phyloP scores from a whole-genome alignment of 345 rosid species.

The Conringia planisiliqua region DNA sequence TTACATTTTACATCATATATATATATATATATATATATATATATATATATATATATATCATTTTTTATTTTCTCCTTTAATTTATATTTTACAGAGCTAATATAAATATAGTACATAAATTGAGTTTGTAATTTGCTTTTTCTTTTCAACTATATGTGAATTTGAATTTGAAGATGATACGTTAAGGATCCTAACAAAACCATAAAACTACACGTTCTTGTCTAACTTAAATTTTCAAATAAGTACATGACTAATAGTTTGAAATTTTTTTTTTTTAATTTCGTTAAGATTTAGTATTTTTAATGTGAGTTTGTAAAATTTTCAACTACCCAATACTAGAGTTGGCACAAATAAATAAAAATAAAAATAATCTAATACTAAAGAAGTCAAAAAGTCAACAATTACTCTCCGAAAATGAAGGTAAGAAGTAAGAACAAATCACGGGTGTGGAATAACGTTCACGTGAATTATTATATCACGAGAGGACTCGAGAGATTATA shows the following conservation, averaged over 20 bases:
- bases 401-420: constrained; percentile 24
- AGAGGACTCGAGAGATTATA: neutral
- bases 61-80: neutral
- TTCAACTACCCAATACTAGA: neutral
- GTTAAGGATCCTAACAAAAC: neutral
- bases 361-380: neutral
- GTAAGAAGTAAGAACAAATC: constrained; percentile 3
- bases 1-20: neutral
- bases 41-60: too few species aligned
- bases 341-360: neutral
- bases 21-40: too few species aligned
- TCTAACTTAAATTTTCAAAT: neutral
- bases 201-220: neutral
- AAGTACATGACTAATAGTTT: neutral
- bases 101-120: neutral
- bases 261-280: neutral
- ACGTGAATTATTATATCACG: constrained; percentile 16
- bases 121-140: neutral
- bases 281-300: neutral
- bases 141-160: neutral
- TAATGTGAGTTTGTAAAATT: neutral
- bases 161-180: neutral
- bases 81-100: neutral
- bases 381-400: neutral
- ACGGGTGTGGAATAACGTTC: constrained; percentile 14